Evolutionary conservation across 2,329 filamentous ascomycete genomes (phyloP), one percentile per base, ranked within the genome.

Genomic region (Ascochyta rabiei): DNA sequence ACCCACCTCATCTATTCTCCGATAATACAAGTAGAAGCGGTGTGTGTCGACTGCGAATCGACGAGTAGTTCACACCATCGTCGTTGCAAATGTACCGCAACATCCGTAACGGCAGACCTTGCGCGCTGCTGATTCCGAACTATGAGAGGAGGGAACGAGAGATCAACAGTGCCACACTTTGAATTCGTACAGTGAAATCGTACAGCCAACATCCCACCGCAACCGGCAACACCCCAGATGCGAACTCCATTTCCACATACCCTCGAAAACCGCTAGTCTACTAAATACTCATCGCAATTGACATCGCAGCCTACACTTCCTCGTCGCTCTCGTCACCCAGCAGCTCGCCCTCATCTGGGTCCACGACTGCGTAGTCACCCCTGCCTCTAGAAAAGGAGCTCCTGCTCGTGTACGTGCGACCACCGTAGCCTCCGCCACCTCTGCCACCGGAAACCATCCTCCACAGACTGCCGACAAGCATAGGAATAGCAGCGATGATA

Each of bases 271-370:
- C 34, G 24, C 18, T 42, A 13, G 21, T 31, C 18, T 19, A 45
- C 46, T 30, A 6, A 10, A 6, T 38, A 37, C 19, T 31, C 18
- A 39, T 47, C 37, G 21, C 15, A 18, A 24, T 7, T 37, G 19
- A 41, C 15, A 35, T 35, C 19, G 51, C 47, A 50, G 18, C 48
- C 61, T 71, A 87, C 43, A 88, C 89, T 58, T 97, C 93, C 70
- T 97, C 92, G 62, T 97, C 93, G 63, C 91, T 92, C 56, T 96
- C 93, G 64, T 97, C 93, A 0, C 95, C 95, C 31, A 99, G 78
- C 63, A 99, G 79, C 79, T 98, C 93, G 43, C 93, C 93, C 74
- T 98, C 95, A 71, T 98, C 95, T 45, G 95, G 90, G 67, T 96
- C 92, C 46, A 96, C 91, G 67, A 89, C 84, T 15, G 88, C 86